Conservation (phyloP, 495 filamentous ascomycete species). For the Tuber aestivum region DNA sequence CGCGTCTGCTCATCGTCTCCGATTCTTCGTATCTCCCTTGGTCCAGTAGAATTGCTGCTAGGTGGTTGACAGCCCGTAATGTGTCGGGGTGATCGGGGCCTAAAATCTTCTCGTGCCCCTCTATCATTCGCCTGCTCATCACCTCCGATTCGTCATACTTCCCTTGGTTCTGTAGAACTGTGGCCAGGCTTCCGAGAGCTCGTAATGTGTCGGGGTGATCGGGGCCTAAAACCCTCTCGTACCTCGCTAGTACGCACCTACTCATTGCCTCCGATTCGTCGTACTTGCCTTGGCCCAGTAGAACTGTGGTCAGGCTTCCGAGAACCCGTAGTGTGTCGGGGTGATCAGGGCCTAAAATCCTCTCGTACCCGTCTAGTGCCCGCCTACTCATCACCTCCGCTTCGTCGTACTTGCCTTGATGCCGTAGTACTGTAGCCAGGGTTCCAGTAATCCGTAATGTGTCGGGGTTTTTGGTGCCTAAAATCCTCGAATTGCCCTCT, state of each 20-base stretch:
- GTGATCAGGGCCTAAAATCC: constrained; percentile 14
- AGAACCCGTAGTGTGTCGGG: constrained; percentile 22
- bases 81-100: background rate
- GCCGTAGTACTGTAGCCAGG: too few relatives aligned
- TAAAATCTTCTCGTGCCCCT: constrained; percentile 11
- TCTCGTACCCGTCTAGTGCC: constrained; percentile 14
- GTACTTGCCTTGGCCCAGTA: constrained; percentile 33
- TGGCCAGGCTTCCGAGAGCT: too few relatives aligned
- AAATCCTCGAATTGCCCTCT: constrained; percentile 11
- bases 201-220: constrained; percentile 16
- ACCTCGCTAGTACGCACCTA: constrained; percentile 23
- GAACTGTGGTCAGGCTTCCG: constrained; percentile 36
- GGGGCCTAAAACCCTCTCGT: constrained; percentile 17
- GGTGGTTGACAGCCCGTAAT: constrained; percentile 34
- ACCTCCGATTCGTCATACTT: constrained; percentile 27
- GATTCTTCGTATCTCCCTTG: constrained; percentile 39
- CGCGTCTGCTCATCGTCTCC: constrained; percentile 25
- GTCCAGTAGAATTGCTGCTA: constrained; percentile 17
- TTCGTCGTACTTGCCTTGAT: too few relatives aligned
- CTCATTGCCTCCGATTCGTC: too few relatives aligned
- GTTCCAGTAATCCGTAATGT: too few relatives aligned
- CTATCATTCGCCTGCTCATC: constrained; percentile 21
- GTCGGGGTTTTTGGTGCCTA: constrained; percentile 14
- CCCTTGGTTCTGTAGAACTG: too few relatives aligned
- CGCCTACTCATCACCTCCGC: too few relatives aligned